A percentile compares a stretch with the other conserved stretches of the same genome.
phyloP scores from a whole-genome alignment of 106 monocot species.

The Narthecium ossifragum region DNA sequence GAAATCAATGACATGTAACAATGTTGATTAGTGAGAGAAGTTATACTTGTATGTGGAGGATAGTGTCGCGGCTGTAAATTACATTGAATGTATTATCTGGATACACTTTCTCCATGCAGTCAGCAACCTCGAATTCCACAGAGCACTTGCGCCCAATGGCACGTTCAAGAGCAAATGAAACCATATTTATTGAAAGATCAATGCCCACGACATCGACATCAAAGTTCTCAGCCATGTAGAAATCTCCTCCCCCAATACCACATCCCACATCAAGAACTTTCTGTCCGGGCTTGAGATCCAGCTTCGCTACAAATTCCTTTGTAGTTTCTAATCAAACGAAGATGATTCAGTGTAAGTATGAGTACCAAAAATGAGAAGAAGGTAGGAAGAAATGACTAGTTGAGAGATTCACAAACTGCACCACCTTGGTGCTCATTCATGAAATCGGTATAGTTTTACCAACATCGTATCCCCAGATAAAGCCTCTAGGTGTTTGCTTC shows the following conservation, averaged over 20 bases:
- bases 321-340: slow-evolving; percentile 45
- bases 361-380: no score
- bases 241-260: slow-evolving; percentile 82
- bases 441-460: no score
- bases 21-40: not conserved
- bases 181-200: slow-evolving; percentile 77
- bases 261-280: slow-evolving; percentile 79
- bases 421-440: no score
- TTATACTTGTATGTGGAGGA: slow-evolving; percentile 66
- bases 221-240: slow-evolving; percentile 77
- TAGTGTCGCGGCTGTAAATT: slow-evolving; percentile 75
- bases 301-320: slow-evolving; percentile 60
- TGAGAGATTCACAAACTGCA: no score
- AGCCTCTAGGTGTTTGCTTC: no score
- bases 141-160: slow-evolving; percentile 76
- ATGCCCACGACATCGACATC: slow-evolving; percentile 69
- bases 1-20: no score
- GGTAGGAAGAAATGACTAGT: no score
- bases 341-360: no score
- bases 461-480: no score
- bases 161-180: slow-evolving; percentile 72
- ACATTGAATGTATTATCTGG: slow-evolving; percentile 61
- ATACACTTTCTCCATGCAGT: slow-evolving; percentile 60
- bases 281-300: slow-evolving; percentile 54
- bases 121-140: slow-evolving; percentile 72